Conservation (phyloP, 2,329 filamentous ascomycete species). For the Colletotrichum shisoi region DNA sequence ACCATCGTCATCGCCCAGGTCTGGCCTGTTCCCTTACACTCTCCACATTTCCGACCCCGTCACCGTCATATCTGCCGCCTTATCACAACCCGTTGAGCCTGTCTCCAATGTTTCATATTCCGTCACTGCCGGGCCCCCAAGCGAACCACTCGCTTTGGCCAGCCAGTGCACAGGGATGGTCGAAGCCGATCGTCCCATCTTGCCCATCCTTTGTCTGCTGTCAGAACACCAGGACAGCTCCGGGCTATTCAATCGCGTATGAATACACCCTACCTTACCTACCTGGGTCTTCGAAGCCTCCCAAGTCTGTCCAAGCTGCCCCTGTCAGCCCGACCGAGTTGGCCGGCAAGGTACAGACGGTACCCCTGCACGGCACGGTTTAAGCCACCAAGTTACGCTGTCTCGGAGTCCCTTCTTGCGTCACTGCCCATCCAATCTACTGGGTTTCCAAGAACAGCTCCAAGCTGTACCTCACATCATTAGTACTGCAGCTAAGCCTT, state of each 20-base stretch:
- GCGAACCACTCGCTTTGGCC: background rate
- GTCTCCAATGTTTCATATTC: slow-evolving; percentile 19
- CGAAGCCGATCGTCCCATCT: slow-evolving; percentile 36
- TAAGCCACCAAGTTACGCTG: slow-evolving; percentile 30
- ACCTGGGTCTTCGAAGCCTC: slow-evolving; percentile 12
- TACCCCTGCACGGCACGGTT: slow-evolving; percentile 28
- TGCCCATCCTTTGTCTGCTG: slow-evolving; percentile 11
- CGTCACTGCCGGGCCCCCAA: slow-evolving; percentile 27
- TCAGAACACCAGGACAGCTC: slow-evolving; percentile 12
- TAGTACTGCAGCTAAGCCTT: slow-evolving; percentile 35
- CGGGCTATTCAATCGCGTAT: background rate
- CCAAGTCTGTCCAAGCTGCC: slow-evolving; percentile 24
- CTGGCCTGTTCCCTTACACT: slow-evolving; percentile 20
- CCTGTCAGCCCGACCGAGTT: slow-evolving; percentile 27
- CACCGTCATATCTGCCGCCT: slow-evolving; percentile 22
- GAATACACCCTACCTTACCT: slow-evolving; percentile 11
- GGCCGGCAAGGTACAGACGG: slow-evolving; percentile 24
- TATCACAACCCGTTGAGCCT: slow-evolving; percentile 26
- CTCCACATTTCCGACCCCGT: slow-evolving; percentile 23
- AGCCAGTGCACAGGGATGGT: slow-evolving; percentile 1
- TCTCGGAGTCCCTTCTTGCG: slow-evolving; percentile 35
- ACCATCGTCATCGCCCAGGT: slow-evolving; percentile 32
- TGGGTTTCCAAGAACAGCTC: slow-evolving; percentile 36
- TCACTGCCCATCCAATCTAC: slow-evolving; percentile 33
- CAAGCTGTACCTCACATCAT: slow-evolving; percentile 33